phyloP scores from a whole-genome alignment of 2,329 filamentous ascomycete species.

The Xylaria sp. region DNA sequence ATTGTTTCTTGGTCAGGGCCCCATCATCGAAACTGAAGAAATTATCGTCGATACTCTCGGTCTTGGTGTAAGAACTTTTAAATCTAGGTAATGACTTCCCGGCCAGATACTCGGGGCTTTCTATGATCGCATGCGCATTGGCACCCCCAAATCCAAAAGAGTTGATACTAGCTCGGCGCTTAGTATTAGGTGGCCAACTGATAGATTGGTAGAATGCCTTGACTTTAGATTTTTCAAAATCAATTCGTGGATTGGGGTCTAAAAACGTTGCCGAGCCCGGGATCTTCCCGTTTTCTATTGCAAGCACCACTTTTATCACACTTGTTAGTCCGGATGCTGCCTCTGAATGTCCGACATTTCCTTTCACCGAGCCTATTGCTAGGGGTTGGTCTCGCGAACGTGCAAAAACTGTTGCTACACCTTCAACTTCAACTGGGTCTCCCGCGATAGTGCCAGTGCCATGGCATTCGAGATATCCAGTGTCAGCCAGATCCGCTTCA shows the following conservation, averaged over 20 bases:
- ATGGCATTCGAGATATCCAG: conserved; percentile 20
- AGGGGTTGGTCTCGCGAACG: background rate
- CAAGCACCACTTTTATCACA: conserved; percentile 22
- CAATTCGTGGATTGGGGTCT: conserved; percentile 22
- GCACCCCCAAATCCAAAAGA: conserved; percentile 28
- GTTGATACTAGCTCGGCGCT: conserved; percentile 25
- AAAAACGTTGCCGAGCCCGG: conserved; percentile 23
- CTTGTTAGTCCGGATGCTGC: conserved; percentile 22
- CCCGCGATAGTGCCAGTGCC: conserved; percentile 24
- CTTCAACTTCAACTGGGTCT: conserved; percentile 22
- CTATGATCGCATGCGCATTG: conserved; percentile 28
- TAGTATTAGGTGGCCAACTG: conserved; percentile 4
- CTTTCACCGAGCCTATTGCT: conserved; percentile 21
- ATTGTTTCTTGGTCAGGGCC: background rate
- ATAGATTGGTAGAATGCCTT: background rate
- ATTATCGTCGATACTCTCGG: background rate
- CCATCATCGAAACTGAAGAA: background rate
- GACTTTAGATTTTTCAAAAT: conserved; percentile 12
- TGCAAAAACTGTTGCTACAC: conserved; percentile 9
- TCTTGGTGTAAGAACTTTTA: background rate
- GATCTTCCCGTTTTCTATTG: conserved; percentile 21
- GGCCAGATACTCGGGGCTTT: background rate
- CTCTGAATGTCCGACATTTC: conserved; percentile 30
- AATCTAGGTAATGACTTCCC: background rate
- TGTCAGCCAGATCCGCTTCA: conserved; percentile 1